phyloP scores from a whole-genome alignment of 148 eudicot genomes.

The Pouteria glomerata region DNA sequence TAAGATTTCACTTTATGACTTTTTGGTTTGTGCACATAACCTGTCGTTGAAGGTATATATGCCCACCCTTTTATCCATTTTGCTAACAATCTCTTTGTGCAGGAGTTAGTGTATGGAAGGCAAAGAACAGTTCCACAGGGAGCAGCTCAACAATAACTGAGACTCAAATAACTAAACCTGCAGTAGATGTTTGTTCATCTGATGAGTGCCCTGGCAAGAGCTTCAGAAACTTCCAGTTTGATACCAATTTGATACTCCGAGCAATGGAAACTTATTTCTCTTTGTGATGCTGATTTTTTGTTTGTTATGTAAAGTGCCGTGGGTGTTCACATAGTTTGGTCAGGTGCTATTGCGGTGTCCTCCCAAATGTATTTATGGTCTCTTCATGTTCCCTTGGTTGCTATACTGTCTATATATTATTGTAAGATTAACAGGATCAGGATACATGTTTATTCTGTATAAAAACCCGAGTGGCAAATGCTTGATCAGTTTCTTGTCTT shows the following conservation, averaged over 20 bases:
- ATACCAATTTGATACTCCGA: conserved; percentile 42
- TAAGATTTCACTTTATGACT: too few species aligned
- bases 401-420: not conserved
- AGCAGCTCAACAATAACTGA: conserved; percentile 51
- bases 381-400: conserved; percentile 1
- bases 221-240: conserved; percentile 71
- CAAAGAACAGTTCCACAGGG: conserved; percentile 61
- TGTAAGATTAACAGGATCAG: not conserved
- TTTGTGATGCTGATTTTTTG: conserved; percentile 1
- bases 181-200: conserved; percentile 26
- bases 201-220: conserved; percentile 52
- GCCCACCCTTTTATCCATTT: too few species aligned
- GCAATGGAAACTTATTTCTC: conserved; percentile 61
- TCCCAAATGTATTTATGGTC: not conserved
- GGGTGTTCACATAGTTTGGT: conserved; percentile 5
- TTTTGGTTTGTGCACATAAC: too few species aligned
- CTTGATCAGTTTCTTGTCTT: not conserved
- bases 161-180: conserved; percentile 42
- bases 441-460: conserved; percentile 13
- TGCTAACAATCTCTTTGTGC: conserved; percentile 4
- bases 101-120: conserved; percentile 83
- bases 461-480: not conserved
- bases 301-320: conserved; percentile 2
- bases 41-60: too few species aligned
- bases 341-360: not conserved